These are phyloP conservation scores for Lachnellula cervina DNA, from an alignment of 2,329 filamentous ascomycete species.

Conservation along the genomic window DNA sequence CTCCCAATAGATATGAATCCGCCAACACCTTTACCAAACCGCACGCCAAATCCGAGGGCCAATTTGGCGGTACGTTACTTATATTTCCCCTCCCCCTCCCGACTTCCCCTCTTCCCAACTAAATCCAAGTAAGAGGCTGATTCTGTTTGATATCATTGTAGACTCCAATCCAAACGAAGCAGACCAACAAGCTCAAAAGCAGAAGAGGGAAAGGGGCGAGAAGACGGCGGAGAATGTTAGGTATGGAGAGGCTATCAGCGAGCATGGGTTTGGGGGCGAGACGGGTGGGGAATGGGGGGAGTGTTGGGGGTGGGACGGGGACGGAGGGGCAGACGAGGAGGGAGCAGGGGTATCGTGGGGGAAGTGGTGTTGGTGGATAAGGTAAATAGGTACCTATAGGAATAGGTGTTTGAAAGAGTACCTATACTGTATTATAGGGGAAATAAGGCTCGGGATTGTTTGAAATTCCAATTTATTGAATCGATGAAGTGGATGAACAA, in stretches of 20 bases:
- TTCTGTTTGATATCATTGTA: background rate
- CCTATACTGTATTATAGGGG: too few species aligned
- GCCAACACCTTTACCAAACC: slow-evolving; percentile 45
- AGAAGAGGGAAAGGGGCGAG: slow-evolving; percentile 35
- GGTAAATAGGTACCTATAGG: background rate
- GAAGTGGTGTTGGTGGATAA: slow-evolving; percentile 51
- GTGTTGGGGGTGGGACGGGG: slow-evolving; percentile 29
- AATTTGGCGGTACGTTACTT: slow-evolving; percentile 45
- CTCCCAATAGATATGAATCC: slow-evolving; percentile 50
- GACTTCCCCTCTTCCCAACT: background rate
- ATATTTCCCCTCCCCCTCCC: background rate
- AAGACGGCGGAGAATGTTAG: slow-evolving; percentile 47
- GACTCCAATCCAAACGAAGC: background rate
- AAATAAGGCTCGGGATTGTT: too few species aligned
- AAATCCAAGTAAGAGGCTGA: background rate
- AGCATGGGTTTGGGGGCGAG: slow-evolving; percentile 50
- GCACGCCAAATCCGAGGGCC: slow-evolving; percentile 50
- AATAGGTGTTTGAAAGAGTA: too few species aligned
- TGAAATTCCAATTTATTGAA: too few species aligned
- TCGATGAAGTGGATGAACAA: too few species aligned
- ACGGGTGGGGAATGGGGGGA: slow-evolving; percentile 39
- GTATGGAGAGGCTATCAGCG: slow-evolving; percentile 52
- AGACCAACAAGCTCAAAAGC: slow-evolving; percentile 28
- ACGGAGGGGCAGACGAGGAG: slow-evolving; percentile 39
- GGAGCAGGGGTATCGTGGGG: slow-evolving; percentile 49